Percentiles rank a stretch among this genome's conserved stretches.
Conservation (phyloP, 164 flowering plant species). For the Cinnamomum chago region DNA sequence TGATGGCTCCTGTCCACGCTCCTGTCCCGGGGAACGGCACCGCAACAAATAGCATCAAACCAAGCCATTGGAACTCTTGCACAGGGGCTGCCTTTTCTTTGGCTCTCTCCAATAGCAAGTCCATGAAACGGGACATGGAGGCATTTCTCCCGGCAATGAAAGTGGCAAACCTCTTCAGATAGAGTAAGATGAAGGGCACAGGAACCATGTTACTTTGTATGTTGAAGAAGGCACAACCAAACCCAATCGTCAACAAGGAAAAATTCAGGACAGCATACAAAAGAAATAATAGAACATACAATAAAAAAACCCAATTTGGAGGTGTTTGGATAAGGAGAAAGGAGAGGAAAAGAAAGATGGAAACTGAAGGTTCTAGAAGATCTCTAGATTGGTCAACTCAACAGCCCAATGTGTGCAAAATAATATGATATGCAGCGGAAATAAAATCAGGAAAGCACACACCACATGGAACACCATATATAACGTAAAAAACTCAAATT, state of each 20-base stretch:
- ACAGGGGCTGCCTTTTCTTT: conserved; percentile 86
- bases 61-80: conserved; percentile 95
- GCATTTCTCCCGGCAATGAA: conserved; percentile 58
- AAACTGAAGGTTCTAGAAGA: too few relatives aligned
- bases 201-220: conserved; percentile 85
- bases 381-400: too few relatives aligned
- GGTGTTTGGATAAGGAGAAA: too few relatives aligned
- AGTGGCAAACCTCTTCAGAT: conserved; percentile 70
- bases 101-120: conserved; percentile 56
- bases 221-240: background rate
- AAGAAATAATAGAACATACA: background rate
- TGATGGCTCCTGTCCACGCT: conserved; percentile 94
- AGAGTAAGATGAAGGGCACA: conserved; percentile 81
- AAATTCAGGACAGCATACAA: too few relatives aligned
- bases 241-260: background rate
- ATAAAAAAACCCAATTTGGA: too few relatives aligned
- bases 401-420: too few relatives aligned
- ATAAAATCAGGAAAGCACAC: too few relatives aligned
- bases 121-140: conserved; percentile 55
- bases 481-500: too few relatives aligned
- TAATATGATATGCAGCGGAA: too few relatives aligned
- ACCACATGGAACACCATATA: too few relatives aligned
- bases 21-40: conserved; percentile 99
- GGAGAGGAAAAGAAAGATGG: too few relatives aligned
- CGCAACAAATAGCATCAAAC: conserved; percentile 96